Evolutionary conservation across 2,329 filamentous ascomycete genomes (phyloP), one percentile per base, ranked within the genome.

Genomic region (Trichoderma gracile): DNA sequence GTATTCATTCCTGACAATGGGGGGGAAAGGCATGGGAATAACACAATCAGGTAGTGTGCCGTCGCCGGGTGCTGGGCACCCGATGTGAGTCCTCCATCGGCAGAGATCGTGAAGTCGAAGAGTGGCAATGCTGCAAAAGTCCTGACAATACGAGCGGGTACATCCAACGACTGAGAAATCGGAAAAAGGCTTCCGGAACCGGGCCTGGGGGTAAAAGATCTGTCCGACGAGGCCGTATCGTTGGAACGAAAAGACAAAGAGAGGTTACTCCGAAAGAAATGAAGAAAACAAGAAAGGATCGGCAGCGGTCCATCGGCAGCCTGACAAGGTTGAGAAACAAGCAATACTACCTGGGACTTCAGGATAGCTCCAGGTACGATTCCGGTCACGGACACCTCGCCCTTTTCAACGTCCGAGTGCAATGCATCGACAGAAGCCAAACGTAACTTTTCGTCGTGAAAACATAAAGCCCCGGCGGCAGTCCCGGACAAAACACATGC

Each of bases 41-140:
- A 30, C 15, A 40, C 17, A 47, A 67, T 69, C 57, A 55, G 27
- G 21, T 43, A 38, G 33, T 38, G 33, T 46, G 43, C 49, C 66
- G 64, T 65, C 61, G 8, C 33, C 66, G 71, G 67, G 68, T 69
- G 69, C 63, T 69, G 67, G 66, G 66, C 55, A 67, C 66, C 71
- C 69, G 71, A 73, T 69, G 59, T 47, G 49, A 45, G 49, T 42
- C 17, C 45, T 42, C 52, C 64, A 62, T 59, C 45, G 17, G 54
- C n/a, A 61, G 49, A 59, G 63, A 50, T 53, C 12, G 56, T 55
- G 30, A 19, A 15, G 19, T 33, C 38, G 17, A 46, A 15, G 19
- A 40, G 30, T 49, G 25, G 52, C 8, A 52, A 8, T 17, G 15
- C 52, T 47, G 57, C 38, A 65, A 55, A 27, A 14, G 33, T 38